Base-by-base conservation (phyloP, 768 basidiomycete species). In the Gelatoporia subvermispora region DNA sequence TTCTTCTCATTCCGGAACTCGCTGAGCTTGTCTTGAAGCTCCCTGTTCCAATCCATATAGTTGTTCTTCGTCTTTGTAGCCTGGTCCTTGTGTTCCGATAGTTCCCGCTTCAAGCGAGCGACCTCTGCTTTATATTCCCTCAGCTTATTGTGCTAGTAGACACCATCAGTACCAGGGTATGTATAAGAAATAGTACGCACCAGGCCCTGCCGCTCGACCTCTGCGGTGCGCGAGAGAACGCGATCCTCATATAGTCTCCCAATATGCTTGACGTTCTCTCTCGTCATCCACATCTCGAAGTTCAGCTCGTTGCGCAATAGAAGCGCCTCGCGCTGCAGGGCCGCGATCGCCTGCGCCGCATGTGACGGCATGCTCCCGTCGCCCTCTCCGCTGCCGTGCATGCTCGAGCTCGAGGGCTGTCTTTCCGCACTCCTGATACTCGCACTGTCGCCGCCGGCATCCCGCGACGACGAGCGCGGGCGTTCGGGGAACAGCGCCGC, bases 1-100 rank as follows among this genome's bases (percentile, higher is more conserved):
- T 81, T 84, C 65, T 89, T 90, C 61, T 93, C 86, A 43, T 89
- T 87, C 41, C 89, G 75, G 42, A 89, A 72, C 42, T 81, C 81
- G 47, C 75, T 78, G 48, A 92, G 69, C 62, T 86, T 88, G 49
- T 83, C 81, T 59, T 88, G 83, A n/a, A 93, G 66, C 50, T 90
- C 82, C 3, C 71, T 75, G 55, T 90, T 90, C 86, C 89, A 94
- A 49, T 91, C 88, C 2, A 80, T 78, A 59, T 88, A 90, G 57
- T 87, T 85, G 51, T 81, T 78, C 61, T 89, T 89, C 2, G 84
- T 79, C 13, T 77, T 78, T 2, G 80, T 76, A 1, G 88, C 83
- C 55, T 88, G 85, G 31, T 76, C 74, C 51, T 84, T 87, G 52
- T 91, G 81, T 39, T 85, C 82, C 40, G 75, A 81, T 25, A 93